Conservation (phyloP, 129 eudicot genomes). For the Helianthus tuberosus region DNA sequence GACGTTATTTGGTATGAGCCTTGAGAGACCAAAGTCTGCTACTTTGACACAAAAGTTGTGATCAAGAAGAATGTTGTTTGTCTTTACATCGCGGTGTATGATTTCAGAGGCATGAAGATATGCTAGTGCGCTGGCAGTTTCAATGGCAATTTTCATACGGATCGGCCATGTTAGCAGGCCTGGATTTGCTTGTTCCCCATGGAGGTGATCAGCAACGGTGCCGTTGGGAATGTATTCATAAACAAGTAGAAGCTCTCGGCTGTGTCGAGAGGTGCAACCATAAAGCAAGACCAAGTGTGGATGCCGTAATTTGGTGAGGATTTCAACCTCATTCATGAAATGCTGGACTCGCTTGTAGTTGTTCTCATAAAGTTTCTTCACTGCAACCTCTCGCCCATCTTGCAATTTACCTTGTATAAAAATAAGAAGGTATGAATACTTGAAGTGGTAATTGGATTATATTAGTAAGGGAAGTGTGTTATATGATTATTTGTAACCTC, state of each 20-base stretch:
- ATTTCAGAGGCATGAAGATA: conserved; percentile 74
- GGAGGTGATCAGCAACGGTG: conserved; percentile 70
- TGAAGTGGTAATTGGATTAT: background rate
- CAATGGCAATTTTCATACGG: conserved; percentile 69
- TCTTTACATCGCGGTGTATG: conserved; percentile 54
- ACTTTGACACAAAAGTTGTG: conserved; percentile 45
- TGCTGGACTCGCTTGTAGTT: conserved; percentile 62
- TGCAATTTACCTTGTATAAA: conserved; percentile 50
- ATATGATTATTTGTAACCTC: background rate
- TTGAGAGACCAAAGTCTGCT: conserved; percentile 55
- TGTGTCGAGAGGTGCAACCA: conserved; percentile 64
- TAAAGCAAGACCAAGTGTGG: conserved; percentile 59
- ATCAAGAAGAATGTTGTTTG: conserved; percentile 51
- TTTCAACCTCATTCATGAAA: conserved; percentile 65
- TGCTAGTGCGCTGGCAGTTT: conserved; percentile 68
- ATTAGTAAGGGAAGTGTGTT: background rate
- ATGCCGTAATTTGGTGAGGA: conserved; percentile 58
- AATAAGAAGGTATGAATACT: background rate
- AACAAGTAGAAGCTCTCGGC: conserved; percentile 60
- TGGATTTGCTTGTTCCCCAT: conserved; percentile 51
- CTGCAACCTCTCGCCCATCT: conserved; percentile 73
- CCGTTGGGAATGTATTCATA: conserved; percentile 59
- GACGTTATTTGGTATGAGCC: conserved; percentile 55
- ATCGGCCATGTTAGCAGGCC: conserved; percentile 55
- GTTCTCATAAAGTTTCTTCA: conserved; percentile 61